A percentile compares a stretch with the other conserved stretches of the same genome.
Evolutionary conservation across 768 basidiomycete genomes (phyloP).

Genomic region (Suillus bovinus): DNA sequence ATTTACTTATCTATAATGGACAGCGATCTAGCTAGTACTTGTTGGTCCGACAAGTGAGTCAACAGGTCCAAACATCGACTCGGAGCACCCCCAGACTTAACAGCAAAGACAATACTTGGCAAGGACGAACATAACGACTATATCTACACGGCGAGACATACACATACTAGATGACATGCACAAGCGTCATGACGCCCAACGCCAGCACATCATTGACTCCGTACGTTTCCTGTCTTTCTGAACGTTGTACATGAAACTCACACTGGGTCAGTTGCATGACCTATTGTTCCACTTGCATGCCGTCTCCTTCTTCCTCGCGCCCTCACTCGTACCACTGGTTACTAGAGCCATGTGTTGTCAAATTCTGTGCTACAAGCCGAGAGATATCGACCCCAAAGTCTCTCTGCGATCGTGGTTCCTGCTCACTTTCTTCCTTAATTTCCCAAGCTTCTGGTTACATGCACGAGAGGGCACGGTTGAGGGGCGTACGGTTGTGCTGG

Average conservation of each 20-base stretch:
- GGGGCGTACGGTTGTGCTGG: conserved; percentile 67
- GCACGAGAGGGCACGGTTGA: conserved; percentile 50
- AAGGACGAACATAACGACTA: background rate
- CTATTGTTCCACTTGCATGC: conserved; percentile 73
- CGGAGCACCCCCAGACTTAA: background rate
- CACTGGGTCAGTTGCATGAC: conserved; percentile 55
- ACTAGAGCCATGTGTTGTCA: conserved; percentile 56
- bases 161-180: conserved; percentile 50
- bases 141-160: conserved; percentile 11
- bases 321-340: conserved; percentile 46
- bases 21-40: too few relatives aligned
- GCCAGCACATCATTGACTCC: conserved; percentile 69
- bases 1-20: background rate
- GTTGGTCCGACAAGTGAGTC: too few relatives aligned
- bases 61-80: conserved; percentile 32
- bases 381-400: conserved; percentile 62
- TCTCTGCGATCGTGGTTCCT: conserved; percentile 71
- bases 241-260: conserved; percentile 13
- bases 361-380: conserved; percentile 64
- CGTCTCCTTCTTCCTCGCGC: conserved; percentile 77
- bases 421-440: conserved; percentile 58
- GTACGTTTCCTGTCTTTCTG: conserved; percentile 38
- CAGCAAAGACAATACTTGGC: background rate
- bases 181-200: conserved; percentile 63
- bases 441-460: conserved; percentile 63